Base-by-base conservation (phyloP, 2,329 filamentous ascomycete genomes). In the Scytalidium sp. region DNA sequence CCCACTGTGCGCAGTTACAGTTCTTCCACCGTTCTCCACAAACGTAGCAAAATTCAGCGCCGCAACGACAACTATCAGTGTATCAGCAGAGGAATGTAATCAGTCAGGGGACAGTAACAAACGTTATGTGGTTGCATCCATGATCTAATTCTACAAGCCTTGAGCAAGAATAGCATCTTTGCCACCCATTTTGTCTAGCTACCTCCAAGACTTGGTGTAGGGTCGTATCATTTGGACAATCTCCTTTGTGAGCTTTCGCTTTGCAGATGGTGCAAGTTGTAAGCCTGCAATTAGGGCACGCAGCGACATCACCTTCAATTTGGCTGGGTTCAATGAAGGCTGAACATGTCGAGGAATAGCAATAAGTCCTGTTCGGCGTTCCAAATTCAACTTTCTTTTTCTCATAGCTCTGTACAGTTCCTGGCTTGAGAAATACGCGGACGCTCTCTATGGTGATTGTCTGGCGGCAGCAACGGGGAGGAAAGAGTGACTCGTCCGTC, bases 71-170 rank as follows among this genome's bases (percentile, higher is more conserved):
- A 1, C 71, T 79, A 40, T 7, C 3, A 20, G 47, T 39, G 9
- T 36, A 40, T 54, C 19, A 56, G 45, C 47, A 43, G 27, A 46
- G 41, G 27, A 7, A 39, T 45, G 42, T 11, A 9, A 22, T 11
- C 32, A 19, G 20, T 43, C 10, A 2, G 20, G 3, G n/a, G 42
- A 20, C 6, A 15, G 10, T 11, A 2, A 74, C 75, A 59, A 55
- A 83, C 80, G 53, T 78, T 3, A 84, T 83, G 46, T 84, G 80
- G 45, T 77, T 68, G 51, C 81, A 84, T 1, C 81, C 80, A 0
- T 29, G n/a, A 0, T 59, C 23, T 0, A 80, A 62, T 61, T 82
- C 78, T 0, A 84, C 69, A 11, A 84, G 27, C 1, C 66, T 51
- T 2, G 53, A 56, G 54, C 81, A 84, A 0, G 53, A 49, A 3